phyloP scores from a whole-genome alignment of 805 yeast genomes.

The Maudiozyma turicensis region DNA sequence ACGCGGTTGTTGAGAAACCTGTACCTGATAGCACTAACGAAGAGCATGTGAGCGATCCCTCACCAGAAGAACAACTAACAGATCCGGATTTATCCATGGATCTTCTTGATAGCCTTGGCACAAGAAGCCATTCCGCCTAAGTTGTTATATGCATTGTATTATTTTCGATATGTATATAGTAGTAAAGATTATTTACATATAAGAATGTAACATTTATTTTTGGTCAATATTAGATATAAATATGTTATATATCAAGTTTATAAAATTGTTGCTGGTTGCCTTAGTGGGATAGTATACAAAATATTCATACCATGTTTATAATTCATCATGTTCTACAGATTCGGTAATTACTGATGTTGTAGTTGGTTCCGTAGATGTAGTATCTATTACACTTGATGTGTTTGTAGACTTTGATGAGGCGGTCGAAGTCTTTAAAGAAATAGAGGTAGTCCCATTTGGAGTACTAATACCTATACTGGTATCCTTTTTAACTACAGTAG shows the following conservation, averaged over 20 bases:
- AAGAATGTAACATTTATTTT: background rate
- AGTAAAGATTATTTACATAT: background rate
- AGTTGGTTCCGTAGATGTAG: too few relatives aligned
- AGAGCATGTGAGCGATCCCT: background rate
- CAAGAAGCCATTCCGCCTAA: background rate
- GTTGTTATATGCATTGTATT: background rate
- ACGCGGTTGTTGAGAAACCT: too few relatives aligned
- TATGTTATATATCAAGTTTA: background rate
- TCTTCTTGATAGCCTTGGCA: background rate
- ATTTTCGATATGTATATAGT: too few relatives aligned
- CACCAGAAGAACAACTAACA: slow-evolving; percentile 1
- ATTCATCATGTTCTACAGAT: background rate
- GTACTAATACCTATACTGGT: too few relatives aligned
- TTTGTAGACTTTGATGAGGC: too few relatives aligned
- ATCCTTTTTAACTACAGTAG: too few relatives aligned
- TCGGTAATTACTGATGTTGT: too few relatives aligned
- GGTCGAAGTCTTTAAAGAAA: too few relatives aligned
- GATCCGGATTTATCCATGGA: slow-evolving; percentile 6
- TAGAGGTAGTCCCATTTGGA: too few relatives aligned
- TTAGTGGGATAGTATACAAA: background rate
- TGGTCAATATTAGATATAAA: background rate
- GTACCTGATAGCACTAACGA: background rate
- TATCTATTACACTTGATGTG: too few relatives aligned
- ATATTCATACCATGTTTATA: background rate
- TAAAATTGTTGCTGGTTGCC: background rate